These are phyloP conservation scores for Cymbidium sinense DNA, from an alignment of 106 monocot species.

Conservation along the genomic window DNA sequence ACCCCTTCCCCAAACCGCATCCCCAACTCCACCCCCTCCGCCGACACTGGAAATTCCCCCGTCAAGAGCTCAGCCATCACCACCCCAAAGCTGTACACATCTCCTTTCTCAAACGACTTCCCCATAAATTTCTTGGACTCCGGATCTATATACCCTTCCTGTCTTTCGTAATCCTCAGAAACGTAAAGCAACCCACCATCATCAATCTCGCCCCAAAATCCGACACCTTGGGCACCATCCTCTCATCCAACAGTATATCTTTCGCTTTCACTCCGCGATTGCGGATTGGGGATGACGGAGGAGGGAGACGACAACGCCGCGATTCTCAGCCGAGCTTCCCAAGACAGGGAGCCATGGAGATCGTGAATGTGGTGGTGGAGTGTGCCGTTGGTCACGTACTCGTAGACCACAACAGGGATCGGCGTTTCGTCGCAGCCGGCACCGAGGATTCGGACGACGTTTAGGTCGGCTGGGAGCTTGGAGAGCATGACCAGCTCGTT, in stretches of 20 bases:
- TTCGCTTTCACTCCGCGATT: background rate
- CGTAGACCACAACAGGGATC: constrained; percentile 52
- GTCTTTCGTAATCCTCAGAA: constrained; percentile 33
- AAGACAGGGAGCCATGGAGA: constrained; percentile 7
- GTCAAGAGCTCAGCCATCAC: constrained; percentile 46
- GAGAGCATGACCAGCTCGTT: constrained; percentile 47
- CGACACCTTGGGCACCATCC: constrained; percentile 23
- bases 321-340: constrained; percentile 37
- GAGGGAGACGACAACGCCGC: constrained; percentile 22
- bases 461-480: constrained; percentile 21
- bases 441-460: constrained; percentile 41
- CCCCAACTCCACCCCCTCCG: constrained; percentile 6
- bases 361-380: constrained; percentile 33
- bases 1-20: constrained; percentile 15
- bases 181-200: constrained; percentile 18
- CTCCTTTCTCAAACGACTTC: constrained; percentile 24
- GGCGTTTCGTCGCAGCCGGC: constrained; percentile 34
- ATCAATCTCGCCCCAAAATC: constrained; percentile 45
- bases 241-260: background rate
- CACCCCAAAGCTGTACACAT: constrained; percentile 66
- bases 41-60: constrained; percentile 32
- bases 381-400: constrained; percentile 45
- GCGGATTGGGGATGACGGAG: constrained; percentile 6
- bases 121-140: constrained; percentile 25
- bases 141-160: constrained; percentile 48